A percentile compares a stretch with the other conserved stretches of the same genome.
Evolutionary conservation across 1,284 basidiomycete genomes (phyloP).

Genomic region (Kwoniella shivajii): DNA sequence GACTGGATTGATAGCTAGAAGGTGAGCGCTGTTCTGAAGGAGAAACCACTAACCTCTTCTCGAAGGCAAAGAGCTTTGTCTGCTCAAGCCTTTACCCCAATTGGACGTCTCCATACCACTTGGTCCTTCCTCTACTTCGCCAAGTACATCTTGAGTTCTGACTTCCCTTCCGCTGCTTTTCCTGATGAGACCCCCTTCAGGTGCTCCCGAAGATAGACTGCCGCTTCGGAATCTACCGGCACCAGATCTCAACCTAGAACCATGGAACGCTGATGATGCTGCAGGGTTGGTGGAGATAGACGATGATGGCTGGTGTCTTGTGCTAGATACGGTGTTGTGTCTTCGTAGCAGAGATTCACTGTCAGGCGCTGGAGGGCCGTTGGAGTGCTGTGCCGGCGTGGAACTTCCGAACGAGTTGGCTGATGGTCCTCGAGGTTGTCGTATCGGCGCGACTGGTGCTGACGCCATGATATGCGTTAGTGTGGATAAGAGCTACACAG

Average conservation of each 20-base stretch:
- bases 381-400: conserved; percentile 9
- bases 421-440: conserved; percentile 49
- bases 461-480: conserved; percentile 22
- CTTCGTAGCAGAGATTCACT: conserved; percentile 36
- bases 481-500: background rate
- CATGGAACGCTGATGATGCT: conserved; percentile 33
- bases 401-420: conserved; percentile 26
- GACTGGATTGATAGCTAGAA: conserved; percentile 20
- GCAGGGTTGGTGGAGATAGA: conserved; percentile 33
- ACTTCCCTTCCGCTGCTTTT: conserved; percentile 33
- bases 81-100: conserved; percentile 42
- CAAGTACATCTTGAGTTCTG: conserved; percentile 34
- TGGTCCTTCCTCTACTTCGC: conserved; percentile 26
- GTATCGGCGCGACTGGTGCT: conserved; percentile 40
- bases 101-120: conserved; percentile 25
- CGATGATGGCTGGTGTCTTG: conserved; percentile 31
- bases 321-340: conserved; percentile 41
- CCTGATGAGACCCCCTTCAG: conserved; percentile 28
- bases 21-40: background rate
- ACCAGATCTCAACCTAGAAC: conserved; percentile 10
- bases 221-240: conserved; percentile 30
- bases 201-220: conserved; percentile 26
- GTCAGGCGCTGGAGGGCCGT: conserved; percentile 40
- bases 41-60: conserved; percentile 39
- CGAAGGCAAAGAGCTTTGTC: conserved; percentile 48